Percentiles rank a stretch among this genome's conserved stretches.
These are phyloP conservation scores for Dothistroma pini DNA, from an alignment of 2,329 filamentous ascomycete genomes.

Conservation along the genomic window DNA sequence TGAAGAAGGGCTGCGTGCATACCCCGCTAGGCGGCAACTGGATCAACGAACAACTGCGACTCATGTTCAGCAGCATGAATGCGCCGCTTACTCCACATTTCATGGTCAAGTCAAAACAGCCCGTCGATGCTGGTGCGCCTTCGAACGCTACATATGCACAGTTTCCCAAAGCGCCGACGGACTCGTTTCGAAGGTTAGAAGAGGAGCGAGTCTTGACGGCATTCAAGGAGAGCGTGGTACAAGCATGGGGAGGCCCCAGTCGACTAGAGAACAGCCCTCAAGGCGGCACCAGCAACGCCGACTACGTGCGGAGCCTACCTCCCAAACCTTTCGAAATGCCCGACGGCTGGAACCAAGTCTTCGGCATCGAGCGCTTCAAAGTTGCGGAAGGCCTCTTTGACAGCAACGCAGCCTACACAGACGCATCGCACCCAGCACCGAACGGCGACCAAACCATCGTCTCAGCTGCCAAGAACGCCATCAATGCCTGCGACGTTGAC, in stretches of 20 bases:
- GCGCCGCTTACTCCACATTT: conserved; percentile 78
- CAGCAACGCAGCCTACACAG: conserved; percentile 65
- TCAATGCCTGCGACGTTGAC: conserved; percentile 83
- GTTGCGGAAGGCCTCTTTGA: conserved; percentile 91
- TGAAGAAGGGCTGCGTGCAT: conserved; percentile 62
- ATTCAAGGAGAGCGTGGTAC: conserved; percentile 96
- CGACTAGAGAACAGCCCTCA: conserved; percentile 47
- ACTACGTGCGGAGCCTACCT: conserved; percentile 67
- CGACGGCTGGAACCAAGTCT: conserved; percentile 93
- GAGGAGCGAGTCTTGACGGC: conserved; percentile 91
- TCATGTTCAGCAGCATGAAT: conserved; percentile 64
- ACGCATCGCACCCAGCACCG: conserved; percentile 50
- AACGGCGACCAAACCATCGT: conserved; percentile 72
- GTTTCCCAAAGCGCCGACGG: conserved; percentile 59
- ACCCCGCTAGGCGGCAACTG: conserved; percentile 85
- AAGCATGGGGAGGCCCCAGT: conserved; percentile 82
- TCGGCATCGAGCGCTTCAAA: conserved; percentile 80
- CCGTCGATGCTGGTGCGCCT: conserved; percentile 80
- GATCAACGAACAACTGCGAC: conserved; percentile 82
- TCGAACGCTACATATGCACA: conserved; percentile 71
- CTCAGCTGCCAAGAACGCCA: conserved; percentile 71
- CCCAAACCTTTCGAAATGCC: conserved; percentile 95
- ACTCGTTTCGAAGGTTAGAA: conserved; percentile 76
- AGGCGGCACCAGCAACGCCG: conserved; percentile 35
- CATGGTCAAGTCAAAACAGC: conserved; percentile 79